Conservation (phyloP, 768 basidiomycete species). For the Pleurotus platypus region DNA sequence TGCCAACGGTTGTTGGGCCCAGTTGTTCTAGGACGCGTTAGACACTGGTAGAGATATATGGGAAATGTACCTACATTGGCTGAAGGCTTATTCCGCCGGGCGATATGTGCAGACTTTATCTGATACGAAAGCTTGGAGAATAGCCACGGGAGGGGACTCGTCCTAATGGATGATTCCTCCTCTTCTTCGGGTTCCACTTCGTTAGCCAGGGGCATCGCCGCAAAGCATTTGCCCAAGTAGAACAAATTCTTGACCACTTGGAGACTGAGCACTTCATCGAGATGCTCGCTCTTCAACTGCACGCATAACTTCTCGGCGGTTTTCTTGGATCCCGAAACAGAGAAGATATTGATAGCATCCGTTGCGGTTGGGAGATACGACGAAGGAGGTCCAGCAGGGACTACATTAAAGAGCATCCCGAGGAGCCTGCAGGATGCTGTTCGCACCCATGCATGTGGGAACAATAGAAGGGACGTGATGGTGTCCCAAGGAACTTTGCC, state of each 20-base stretch:
- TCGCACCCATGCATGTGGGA: slow-evolving; percentile 95
- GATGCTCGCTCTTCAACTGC: slow-evolving; percentile 78
- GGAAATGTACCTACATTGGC: slow-evolving; percentile 34
- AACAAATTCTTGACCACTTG: slow-evolving; percentile 94
- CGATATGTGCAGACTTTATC: slow-evolving; percentile 70
- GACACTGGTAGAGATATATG: slow-evolving; percentile 4
- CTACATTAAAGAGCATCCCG: slow-evolving; percentile 61
- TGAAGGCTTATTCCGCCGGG: slow-evolving; percentile 52
- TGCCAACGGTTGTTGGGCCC: slow-evolving; percentile 78
- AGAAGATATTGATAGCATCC: slow-evolving; percentile 35
- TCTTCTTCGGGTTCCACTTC: slow-evolving; percentile 29
- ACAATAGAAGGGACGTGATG: slow-evolving; percentile 67
- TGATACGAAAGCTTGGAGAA: slow-evolving; percentile 94
- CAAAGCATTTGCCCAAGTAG: slow-evolving; percentile 86
- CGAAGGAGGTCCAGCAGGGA: slow-evolving; percentile 38
- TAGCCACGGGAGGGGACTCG: slow-evolving; percentile 76
- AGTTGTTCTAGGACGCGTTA: slow-evolving; percentile 53
- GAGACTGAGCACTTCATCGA: slow-evolving; percentile 68
- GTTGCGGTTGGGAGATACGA: slow-evolving; percentile 27
- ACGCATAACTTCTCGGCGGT: slow-evolving; percentile 69
- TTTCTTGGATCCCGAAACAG: slow-evolving; percentile 55
- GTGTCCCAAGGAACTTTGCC: slow-evolving; percentile 58
- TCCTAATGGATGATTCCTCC: slow-evolving; percentile 21
- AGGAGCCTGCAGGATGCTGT: slow-evolving; percentile 74
- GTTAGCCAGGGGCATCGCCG: slow-evolving; percentile 29